These are phyloP conservation scores for Pleurotus citrinopileatus DNA, from an alignment of 768 basidiomycete genomes.

Conservation along the genomic window DNA sequence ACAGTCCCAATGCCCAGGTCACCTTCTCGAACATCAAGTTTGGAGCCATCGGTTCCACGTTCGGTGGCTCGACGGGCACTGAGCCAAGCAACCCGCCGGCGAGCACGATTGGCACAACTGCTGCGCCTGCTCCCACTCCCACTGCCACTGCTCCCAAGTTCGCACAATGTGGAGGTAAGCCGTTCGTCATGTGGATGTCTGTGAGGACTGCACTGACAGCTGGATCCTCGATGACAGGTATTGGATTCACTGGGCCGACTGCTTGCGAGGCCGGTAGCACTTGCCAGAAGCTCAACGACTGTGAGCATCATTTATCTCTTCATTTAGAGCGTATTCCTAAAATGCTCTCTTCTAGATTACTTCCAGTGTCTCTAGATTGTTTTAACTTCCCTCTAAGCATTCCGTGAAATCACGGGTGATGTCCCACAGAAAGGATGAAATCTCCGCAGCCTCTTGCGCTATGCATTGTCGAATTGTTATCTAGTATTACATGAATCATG, in stretches of 20 bases:
- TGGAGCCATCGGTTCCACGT: slow-evolving; percentile 36
- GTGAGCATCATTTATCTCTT: slow-evolving; percentile 25
- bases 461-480: no score
- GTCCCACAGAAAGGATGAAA: no score
- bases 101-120: background rate
- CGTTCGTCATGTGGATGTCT: no score
- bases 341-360: background rate
- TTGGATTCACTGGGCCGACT: slow-evolving; percentile 40
- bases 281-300: slow-evolving; percentile 35
- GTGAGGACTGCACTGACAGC: background rate
- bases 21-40: slow-evolving; percentile 41
- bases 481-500: background rate
- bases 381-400: no score
- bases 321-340: background rate
- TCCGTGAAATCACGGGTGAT: no score
- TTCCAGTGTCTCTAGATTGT: background rate
- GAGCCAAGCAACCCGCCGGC: background rate
- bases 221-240: slow-evolving; percentile 15
- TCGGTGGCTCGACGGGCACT: background rate
- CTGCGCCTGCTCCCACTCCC: background rate
- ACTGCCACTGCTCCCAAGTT: background rate
- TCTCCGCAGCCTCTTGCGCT: no score
- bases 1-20: slow-evolving; percentile 25
- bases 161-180: slow-evolving; percentile 8
- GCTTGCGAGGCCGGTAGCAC: slow-evolving; percentile 34